phyloP scores from a whole-genome alignment of 176 grass and related monocot genomes.

The Aegilops sharonensis region DNA sequence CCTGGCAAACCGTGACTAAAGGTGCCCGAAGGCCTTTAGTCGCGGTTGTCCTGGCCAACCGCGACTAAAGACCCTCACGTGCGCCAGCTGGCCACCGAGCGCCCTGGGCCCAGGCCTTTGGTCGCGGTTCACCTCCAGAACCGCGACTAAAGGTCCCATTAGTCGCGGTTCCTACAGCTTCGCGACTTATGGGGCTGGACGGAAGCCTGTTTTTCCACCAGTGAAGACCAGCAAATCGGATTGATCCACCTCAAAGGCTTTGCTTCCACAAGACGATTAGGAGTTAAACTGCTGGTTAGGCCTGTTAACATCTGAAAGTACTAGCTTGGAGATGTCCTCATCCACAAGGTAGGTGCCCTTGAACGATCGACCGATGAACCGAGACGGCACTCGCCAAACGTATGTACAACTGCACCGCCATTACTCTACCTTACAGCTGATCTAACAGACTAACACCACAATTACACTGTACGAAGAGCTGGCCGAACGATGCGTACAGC shows the following conservation, averaged over 20 bases:
- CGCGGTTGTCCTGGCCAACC: too few relatives aligned
- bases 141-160: too few relatives aligned
- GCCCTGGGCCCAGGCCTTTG: too few relatives aligned
- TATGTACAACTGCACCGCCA: not conserved
- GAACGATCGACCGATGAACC: not conserved
- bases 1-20: too few relatives aligned
- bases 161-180: too few relatives aligned
- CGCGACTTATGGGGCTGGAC: too few relatives aligned
- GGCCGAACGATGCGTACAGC: not conserved
- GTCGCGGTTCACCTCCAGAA: too few relatives aligned
- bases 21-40: too few relatives aligned
- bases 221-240: not conserved
- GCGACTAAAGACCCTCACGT: too few relatives aligned
- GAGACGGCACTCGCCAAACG: not conserved
- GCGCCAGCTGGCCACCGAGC: too few relatives aligned
- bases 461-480: not conserved
- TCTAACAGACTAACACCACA: not conserved
- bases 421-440: not conserved
- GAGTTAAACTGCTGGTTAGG: not conserved
- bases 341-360: constrained; percentile 18
- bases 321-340: not conserved
- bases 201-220: too few relatives aligned
- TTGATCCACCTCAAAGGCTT: not conserved
- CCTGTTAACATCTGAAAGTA: constrained; percentile 1
- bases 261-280: not conserved